Conservation (phyloP, 2,329 filamentous ascomycete genomes). For the Beauveria australis region DNA sequence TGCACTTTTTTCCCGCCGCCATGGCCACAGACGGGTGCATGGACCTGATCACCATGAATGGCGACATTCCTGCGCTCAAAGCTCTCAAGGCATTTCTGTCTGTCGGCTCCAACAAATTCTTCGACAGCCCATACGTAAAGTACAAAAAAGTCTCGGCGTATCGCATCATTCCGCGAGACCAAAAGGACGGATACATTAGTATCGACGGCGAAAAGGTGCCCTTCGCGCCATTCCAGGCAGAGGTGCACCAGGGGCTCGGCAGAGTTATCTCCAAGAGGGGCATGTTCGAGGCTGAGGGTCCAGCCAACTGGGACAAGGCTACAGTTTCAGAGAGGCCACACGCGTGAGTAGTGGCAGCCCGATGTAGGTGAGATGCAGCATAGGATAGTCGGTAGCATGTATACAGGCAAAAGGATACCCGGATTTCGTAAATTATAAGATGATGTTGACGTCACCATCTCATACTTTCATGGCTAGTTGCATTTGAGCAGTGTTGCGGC, state of each 20-base stretch:
- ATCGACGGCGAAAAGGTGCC: constrained; percentile 86
- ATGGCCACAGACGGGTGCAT: constrained; percentile 77
- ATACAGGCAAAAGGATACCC: not conserved
- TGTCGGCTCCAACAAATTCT: constrained; percentile 66
- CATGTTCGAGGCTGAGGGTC: constrained; percentile 59
- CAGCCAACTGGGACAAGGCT: constrained; percentile 40
- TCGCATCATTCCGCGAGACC: constrained; percentile 67
- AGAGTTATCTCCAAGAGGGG: constrained; percentile 74
- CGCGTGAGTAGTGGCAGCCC: constrained; percentile 12
- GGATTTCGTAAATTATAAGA: not conserved
- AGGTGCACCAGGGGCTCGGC: constrained; percentile 75
- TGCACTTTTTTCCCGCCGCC: constrained; percentile 80
- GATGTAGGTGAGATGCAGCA: not conserved
- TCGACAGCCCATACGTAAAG: constrained; percentile 67
- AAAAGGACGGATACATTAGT: constrained; percentile 75
- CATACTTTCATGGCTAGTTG: not conserved
- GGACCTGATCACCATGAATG: constrained; percentile 75
- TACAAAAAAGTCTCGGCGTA: constrained; percentile 87
- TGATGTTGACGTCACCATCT: not conserved
- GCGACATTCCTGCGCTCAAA: constrained; percentile 59
- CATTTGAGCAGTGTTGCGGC: not conserved
- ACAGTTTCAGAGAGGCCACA: constrained; percentile 23
- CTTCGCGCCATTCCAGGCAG: constrained; percentile 84
- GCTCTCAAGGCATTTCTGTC: constrained; percentile 62
- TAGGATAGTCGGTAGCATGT: not conserved